phyloP scores from a whole-genome alignment of 495 filamentous ascomycete genomes.

The Talaromyces proteolyticus region DNA sequence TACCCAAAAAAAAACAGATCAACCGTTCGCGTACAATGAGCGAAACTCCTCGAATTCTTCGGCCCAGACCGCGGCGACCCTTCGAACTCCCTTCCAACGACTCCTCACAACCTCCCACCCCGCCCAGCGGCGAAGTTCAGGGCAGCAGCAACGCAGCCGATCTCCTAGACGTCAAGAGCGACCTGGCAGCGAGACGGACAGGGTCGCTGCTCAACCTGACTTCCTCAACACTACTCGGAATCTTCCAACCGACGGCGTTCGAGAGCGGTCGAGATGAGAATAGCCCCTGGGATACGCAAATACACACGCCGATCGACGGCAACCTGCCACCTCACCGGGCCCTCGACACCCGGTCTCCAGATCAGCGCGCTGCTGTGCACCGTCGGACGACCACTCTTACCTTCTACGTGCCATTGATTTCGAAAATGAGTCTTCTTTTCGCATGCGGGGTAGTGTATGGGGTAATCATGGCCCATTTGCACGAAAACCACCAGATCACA shows the following conservation, averaged over 20 bases:
- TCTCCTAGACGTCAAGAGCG: slow-evolving; percentile 22
- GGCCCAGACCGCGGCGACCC: slow-evolving; percentile 68
- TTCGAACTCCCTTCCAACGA: slow-evolving; percentile 59
- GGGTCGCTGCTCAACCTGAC: slow-evolving; percentile 83
- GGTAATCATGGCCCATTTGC: slow-evolving; percentile 75
- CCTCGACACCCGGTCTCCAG: too few species aligned
- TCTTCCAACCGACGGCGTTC: slow-evolving; percentile 68
- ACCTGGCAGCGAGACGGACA: slow-evolving; percentile 46
- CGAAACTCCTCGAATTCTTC: slow-evolving; percentile 51
- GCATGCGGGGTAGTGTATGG: slow-evolving; percentile 80
- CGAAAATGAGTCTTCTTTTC: slow-evolving; percentile 66
- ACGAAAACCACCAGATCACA: slow-evolving; percentile 59
- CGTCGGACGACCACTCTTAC: slow-evolving; percentile 1
- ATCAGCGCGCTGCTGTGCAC: too few species aligned
- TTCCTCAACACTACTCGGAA: slow-evolving; percentile 82
- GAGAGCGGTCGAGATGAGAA: slow-evolving; percentile 44
- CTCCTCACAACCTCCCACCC: slow-evolving; percentile 43
- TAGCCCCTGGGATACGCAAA: slow-evolving; percentile 67
- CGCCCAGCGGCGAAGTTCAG: slow-evolving; percentile 26
- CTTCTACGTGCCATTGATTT: slow-evolving; percentile 24
- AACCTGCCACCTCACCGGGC: too few species aligned
- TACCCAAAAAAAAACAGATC: background rate
- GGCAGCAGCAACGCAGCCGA: slow-evolving; percentile 9
- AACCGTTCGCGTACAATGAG: slow-evolving; percentile 21
- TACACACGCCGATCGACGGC: slow-evolving; percentile 53